Percentiles rank a stretch among this genome's conserved stretches.
phyloP scores from a whole-genome alignment of 2,329 filamentous ascomycete species.

The Lasiodiplodia citricola region DNA sequence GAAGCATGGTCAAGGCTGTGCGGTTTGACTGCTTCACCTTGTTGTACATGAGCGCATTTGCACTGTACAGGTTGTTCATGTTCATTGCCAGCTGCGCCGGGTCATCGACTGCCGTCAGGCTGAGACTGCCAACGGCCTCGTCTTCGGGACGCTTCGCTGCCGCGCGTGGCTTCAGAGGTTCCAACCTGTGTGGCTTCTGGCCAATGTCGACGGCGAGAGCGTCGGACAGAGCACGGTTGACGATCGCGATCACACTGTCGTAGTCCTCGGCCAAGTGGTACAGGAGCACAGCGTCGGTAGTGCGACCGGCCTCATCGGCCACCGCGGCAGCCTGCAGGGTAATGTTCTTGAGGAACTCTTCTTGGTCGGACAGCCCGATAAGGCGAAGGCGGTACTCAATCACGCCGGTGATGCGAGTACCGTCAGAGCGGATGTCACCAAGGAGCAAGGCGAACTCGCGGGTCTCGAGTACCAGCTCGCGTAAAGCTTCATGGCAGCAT shows the following conservation, averaged over 20 bases:
- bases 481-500: conserved; percentile 89
- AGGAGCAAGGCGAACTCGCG: conserved; percentile 93
- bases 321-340: conserved; percentile 90
- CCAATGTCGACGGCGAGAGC: conserved; percentile 86
- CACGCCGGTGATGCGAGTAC: conserved; percentile 80
- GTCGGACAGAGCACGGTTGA: conserved; percentile 89
- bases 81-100: conserved; percentile 67
- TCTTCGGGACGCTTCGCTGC: conserved; percentile 25
- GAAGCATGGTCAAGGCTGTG: conserved; percentile 63
- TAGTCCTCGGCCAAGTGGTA: conserved; percentile 96
- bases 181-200: conserved; percentile 76
- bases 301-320: conserved; percentile 91
- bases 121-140: conserved; percentile 60
- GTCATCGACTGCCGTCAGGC: conserved; percentile 71
- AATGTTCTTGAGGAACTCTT: conserved; percentile 88
- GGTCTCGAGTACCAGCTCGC: conserved; percentile 94
- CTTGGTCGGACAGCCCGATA: conserved; percentile 78
- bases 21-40: conserved; percentile 64
- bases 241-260: conserved; percentile 87
- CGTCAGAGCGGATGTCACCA: conserved; percentile 87
- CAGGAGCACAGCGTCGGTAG: conserved; percentile 89
- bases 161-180: conserved; percentile 77
- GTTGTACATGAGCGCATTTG: conserved; percentile 64
- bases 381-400: conserved; percentile 85
- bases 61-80: conserved; percentile 67